A percentile compares a stretch with the other conserved stretches of the same genome.
Evolutionary conservation across 106 monocot genomes (phyloP).

Genomic region (Platanthera zijinensis): DNA sequence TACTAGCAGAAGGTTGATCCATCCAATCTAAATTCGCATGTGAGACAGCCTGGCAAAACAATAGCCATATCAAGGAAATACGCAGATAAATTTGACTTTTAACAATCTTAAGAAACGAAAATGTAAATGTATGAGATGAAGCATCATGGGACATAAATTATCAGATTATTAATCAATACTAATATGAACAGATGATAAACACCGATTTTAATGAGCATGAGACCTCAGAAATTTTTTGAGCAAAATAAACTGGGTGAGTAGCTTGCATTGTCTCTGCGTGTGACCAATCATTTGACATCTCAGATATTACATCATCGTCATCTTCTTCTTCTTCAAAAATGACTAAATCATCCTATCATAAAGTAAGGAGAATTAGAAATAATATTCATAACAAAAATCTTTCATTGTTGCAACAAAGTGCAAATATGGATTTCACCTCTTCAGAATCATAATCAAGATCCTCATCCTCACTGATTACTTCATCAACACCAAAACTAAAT

Average conservation of each 20-base stretch:
- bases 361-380: not conserved
- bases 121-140: not conserved
- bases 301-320: constrained; percentile 41
- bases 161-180: not conserved
- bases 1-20: constrained; percentile 65
- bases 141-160: not conserved
- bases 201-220: not conserved
- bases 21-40: constrained; percentile 56
- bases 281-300: constrained; percentile 49
- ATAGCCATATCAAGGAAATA: not conserved
- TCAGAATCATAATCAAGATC: constrained; percentile 59
- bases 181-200: not conserved
- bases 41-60: constrained; percentile 41
- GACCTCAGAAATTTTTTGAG: constrained; percentile 71
- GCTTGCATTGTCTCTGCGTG: constrained; percentile 66
- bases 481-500: constrained; percentile 52
- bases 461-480: constrained; percentile 33
- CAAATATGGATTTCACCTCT: constrained; percentile 24
- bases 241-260: constrained; percentile 86
- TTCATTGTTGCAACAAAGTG: not conserved
- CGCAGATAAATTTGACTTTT: not conserved
- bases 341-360: constrained; percentile 32
- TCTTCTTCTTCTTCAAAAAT: constrained; percentile 63
- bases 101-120: not conserved
- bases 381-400: constrained; percentile 2